Evolutionary conservation across 2,329 filamentous ascomycete genomes (phyloP).

Genomic region (Stemphylium vesicarium): DNA sequence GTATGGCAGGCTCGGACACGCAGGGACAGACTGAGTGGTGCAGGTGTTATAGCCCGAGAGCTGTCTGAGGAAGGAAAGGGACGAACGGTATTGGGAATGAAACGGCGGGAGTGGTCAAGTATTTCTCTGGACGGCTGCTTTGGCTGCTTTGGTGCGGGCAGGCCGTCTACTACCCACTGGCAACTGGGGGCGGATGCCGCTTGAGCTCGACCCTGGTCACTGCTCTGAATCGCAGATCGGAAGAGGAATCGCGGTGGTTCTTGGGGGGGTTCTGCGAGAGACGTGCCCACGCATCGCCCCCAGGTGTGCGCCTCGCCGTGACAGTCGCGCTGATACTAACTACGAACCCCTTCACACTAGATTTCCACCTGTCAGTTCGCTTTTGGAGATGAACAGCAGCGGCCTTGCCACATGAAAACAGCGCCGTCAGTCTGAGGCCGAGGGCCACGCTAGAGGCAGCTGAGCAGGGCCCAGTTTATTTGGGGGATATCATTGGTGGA

Average conservation of each 20-base stretch:
- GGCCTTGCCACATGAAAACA: conserved; percentile 16
- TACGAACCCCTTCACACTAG: conserved; percentile 7
- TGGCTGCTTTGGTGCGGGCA: conserved; percentile 31
- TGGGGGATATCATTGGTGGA: neutral
- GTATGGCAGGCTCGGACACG: conserved; percentile 22
- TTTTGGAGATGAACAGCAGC: conserved; percentile 21
- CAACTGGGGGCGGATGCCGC: conserved; percentile 38
- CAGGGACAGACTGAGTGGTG: conserved; percentile 32
- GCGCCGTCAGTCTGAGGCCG: conserved; percentile 13
- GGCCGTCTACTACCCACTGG: conserved; percentile 25
- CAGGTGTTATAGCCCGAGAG: conserved; percentile 38
- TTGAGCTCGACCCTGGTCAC: conserved; percentile 33
- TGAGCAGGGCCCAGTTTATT: conserved; percentile 7
- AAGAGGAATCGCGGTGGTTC: neutral
- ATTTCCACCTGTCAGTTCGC: conserved; percentile 18
- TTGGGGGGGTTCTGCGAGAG: neutral
- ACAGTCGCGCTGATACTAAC: neutral
- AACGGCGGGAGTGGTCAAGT: conserved; percentile 46
- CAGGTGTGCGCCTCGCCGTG: neutral
- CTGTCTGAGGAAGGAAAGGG: conserved; percentile 52
- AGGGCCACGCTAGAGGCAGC: conserved; percentile 13
- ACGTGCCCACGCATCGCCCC: neutral
- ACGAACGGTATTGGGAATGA: conserved; percentile 49
- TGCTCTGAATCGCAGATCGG: conserved; percentile 42
- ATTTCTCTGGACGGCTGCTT: conserved; percentile 36